A percentile compares a stretch with the other conserved stretches of the same genome.
These are phyloP conservation scores for Plasmopara muralis DNA, from an alignment of 352 stramenopile genomes.

Conservation along the genomic window DNA sequence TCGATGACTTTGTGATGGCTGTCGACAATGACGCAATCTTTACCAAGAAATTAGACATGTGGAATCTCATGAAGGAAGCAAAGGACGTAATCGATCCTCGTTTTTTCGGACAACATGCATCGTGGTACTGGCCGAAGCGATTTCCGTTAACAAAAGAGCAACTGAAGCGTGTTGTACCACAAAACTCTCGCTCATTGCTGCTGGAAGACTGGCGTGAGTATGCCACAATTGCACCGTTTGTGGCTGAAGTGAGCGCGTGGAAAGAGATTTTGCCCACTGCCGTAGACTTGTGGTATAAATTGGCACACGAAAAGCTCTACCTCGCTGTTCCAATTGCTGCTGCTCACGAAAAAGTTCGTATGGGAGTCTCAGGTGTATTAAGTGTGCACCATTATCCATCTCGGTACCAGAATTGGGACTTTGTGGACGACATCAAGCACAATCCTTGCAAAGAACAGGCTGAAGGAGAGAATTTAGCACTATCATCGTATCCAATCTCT, in stretches of 20 bases:
- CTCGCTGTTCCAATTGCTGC: conserved; percentile 65
- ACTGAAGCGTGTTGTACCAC: conserved; percentile 31
- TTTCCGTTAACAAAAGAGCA: conserved; percentile 35
- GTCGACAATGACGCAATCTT: conserved; percentile 80
- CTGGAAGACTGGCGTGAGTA: conserved; percentile 67
- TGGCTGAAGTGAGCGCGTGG: conserved; percentile 52
- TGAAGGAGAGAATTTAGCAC: conserved; percentile 27
- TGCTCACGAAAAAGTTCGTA: conserved; percentile 40
- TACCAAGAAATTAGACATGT: conserved; percentile 72
- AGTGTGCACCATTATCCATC: conserved; percentile 75
- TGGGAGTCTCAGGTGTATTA: conserved; percentile 66
- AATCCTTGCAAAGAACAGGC: conserved; percentile 59
- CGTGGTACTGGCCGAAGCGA: conserved; percentile 65
- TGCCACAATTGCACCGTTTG: conserved; percentile 63
- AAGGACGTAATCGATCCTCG: conserved; percentile 57
- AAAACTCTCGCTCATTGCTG: conserved; percentile 32
- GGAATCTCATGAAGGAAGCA: conserved; percentile 55
- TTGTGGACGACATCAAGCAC: conserved; percentile 71
- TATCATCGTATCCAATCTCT: conserved; percentile 71
- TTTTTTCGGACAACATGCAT: conserved; percentile 68
- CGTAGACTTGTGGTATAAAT: conserved; percentile 43
- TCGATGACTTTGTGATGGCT: conserved; percentile 69
- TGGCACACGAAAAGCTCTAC: conserved; percentile 46
- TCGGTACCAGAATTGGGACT: conserved; percentile 85
- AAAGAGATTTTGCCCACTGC: conserved; percentile 41